A percentile compares a stretch with the other conserved stretches of the same genome.
Evolutionary conservation across 345 rosid species (phyloP).

Genomic region (Hevea brasiliensis): DNA sequence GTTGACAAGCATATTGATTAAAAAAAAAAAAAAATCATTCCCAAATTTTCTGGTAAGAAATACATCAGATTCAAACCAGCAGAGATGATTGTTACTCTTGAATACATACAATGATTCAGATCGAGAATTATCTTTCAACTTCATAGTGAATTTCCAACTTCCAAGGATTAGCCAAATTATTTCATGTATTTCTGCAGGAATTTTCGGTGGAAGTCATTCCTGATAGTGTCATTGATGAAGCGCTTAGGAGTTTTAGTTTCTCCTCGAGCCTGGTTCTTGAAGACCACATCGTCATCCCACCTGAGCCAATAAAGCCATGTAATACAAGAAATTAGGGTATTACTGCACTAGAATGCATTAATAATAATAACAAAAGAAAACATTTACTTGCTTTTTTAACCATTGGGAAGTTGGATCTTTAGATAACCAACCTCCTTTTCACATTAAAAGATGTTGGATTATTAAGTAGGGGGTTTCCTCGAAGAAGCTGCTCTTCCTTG

Average conservation of each 20-base stretch:
- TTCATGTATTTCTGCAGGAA: conserved; percentile 96
- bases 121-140: neutral
- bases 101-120: conserved; percentile 10
- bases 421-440: conserved; percentile 66
- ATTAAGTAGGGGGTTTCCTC: conserved; percentile 86
- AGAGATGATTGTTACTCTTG: neutral
- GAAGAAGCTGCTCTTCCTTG: conserved; percentile 90
- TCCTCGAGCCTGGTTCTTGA: conserved; percentile 98
- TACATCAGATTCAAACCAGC: neutral
- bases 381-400: neutral
- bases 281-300: conserved; percentile 99
- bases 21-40: neutral
- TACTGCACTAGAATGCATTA: neutral
- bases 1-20: neutral
- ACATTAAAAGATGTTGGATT: conserved; percentile 70
- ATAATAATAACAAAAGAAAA: neutral
- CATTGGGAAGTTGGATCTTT: neutral
- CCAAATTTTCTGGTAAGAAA: neutral
- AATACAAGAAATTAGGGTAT: neutral
- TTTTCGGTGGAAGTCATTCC: conserved; percentile 92
- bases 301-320: conserved; percentile 35
- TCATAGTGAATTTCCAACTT: neutral
- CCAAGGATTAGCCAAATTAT: conserved; percentile 19
- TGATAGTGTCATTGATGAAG: conserved; percentile 94
- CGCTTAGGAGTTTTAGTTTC: conserved; percentile 92